Evolutionary conservation across 108 stramenopile species (phyloP), one percentile per base, ranked within the genome.

Genomic region (Schizochytrium sp.): DNA sequence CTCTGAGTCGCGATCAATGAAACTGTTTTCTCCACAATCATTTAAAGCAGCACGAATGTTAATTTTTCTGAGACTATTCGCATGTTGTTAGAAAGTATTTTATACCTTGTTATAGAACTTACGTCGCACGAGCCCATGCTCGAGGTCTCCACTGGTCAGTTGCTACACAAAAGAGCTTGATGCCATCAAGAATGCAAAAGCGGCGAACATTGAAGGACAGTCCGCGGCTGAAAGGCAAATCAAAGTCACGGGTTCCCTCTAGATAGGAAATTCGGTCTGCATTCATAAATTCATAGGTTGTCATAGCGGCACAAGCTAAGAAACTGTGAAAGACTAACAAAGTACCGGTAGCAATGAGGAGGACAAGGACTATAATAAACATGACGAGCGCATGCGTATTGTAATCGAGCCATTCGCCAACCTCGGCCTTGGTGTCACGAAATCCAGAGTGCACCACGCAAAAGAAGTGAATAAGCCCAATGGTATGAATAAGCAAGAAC

Each of bases 401-500:
- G 46, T 42, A 38, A 13, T 47, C 45, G 0, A 61, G 42, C 57
- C 87, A 90, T 40, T n/a, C 42, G 8, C 47, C 45, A 5, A 61
- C 55, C 7, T 44, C 5, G 0, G 19, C 53, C 61, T 87, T 44
- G 13, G 46, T 44, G 41, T 28, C 76, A n/a, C 40, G 88, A 49
- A 91, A 91, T 46, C 89, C 91, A 42, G 50, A 61, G 0, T 89
- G 56, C 53, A 91, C 90, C 60, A 92, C 91, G 40, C 61, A 28
- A 42, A 90, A 89, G 72, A 88, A 94, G 61, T 45, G 88, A 90
- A 88, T 92, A 83, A 95, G 92, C 0, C 89, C 89, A 41, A 91
- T 53, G 45, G 94, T 87, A 89, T 96, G 95, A 47, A 88, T 59
- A 19, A 92, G 53, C 19, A 96, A 53, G 88, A 96, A 96, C 90